These are phyloP conservation scores for Talinum fruticosum DNA, from an alignment of 148 eudicot genomes.

Conservation along the genomic window DNA sequence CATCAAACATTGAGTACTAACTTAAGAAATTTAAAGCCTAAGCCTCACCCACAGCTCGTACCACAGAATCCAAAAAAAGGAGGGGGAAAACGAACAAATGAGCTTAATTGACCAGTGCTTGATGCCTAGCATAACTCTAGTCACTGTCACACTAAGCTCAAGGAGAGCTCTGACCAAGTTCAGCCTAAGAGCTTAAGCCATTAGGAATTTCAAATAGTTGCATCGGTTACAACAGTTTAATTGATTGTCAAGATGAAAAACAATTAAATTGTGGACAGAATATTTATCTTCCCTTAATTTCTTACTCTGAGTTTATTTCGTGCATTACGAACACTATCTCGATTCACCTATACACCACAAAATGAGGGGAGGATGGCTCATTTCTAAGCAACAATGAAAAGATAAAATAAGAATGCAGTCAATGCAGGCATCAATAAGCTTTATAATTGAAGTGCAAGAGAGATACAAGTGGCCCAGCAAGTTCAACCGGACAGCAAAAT, in stretches of 20 bases:
- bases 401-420: neutral
- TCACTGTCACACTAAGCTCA: neutral
- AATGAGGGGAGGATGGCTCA: neutral
- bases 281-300: neutral
- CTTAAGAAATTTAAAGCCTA: neutral
- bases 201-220: neutral
- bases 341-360: neutral
- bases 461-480: neutral
- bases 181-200: neutral
- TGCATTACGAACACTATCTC: neutral
- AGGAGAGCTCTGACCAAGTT: neutral
- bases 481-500: neutral
- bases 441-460: neutral
- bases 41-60: neutral
- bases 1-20: neutral
- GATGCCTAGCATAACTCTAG: neutral
- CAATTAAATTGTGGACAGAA: too few species aligned
- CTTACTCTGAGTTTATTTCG: neutral
- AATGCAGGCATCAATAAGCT: neutral
- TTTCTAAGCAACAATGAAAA: neutral
- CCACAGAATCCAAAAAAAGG: neutral
- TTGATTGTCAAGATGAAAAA: neutral
- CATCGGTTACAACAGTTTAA: neutral
- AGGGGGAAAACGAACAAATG: neutral
- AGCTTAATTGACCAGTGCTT: neutral